A percentile compares a stretch with the other conserved stretches of the same genome.
phyloP scores from a whole-genome alignment of 108 stramenopile genomes.

The Pseudonitzschia pungens region DNA sequence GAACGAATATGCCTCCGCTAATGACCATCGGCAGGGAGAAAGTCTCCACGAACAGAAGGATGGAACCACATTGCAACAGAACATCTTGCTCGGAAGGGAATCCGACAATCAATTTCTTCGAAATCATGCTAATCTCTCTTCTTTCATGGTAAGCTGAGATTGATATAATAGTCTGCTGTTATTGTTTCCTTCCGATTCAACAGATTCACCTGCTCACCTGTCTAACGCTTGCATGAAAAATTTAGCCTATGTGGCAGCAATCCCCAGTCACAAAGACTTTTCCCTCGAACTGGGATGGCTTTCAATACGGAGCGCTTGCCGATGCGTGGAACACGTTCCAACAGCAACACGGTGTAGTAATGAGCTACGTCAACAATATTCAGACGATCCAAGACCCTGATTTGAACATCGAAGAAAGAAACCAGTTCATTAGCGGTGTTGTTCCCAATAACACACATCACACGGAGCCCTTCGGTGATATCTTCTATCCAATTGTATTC shows the following conservation, averaged over 20 bases:
- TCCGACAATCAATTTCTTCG: background rate
- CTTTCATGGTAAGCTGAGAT: background rate
- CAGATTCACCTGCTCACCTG: no score
- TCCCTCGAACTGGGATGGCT: background rate
- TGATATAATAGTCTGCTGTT: no score
- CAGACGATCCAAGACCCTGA: background rate
- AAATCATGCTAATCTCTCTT: background rate
- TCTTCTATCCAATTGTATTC: background rate
- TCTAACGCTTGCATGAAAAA: no score
- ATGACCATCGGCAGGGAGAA: background rate
- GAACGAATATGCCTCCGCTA: constrained; percentile 9
- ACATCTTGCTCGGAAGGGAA: background rate
- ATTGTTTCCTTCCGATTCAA: no score
- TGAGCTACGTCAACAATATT: background rate
- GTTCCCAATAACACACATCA: background rate
- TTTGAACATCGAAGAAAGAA: background rate
- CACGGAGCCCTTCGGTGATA: constrained; percentile 1
- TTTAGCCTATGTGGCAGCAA: background rate
- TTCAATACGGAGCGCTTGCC: background rate
- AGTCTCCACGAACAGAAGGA: background rate
- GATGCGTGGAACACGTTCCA: background rate
- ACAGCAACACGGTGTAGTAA: background rate
- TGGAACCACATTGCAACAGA: background rate
- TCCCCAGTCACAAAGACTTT: background rate
- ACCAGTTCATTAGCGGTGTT: background rate